phyloP scores from a whole-genome alignment of 164 flowering plant genomes.

The Sextonia rubra region DNA sequence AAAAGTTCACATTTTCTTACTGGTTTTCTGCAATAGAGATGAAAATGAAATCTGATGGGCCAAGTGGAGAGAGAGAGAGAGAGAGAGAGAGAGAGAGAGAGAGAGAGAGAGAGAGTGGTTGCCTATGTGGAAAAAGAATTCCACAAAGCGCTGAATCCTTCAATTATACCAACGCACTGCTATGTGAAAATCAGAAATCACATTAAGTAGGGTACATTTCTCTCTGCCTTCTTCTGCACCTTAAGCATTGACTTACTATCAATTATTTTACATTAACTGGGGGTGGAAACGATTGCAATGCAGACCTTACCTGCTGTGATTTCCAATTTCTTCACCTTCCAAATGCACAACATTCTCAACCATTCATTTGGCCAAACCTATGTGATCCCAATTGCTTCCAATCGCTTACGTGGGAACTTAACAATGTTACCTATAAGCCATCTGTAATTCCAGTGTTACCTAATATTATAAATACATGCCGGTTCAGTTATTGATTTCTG shows the following conservation, averaged over 20 bases:
- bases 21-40: too few species aligned
- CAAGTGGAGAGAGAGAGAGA: too few species aligned
- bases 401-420: background rate
- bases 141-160: too few species aligned
- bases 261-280: background rate
- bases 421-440: background rate
- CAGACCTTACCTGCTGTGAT: background rate
- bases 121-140: too few species aligned
- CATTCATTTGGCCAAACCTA: background rate
- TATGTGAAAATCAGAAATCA: background rate
- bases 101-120: too few species aligned
- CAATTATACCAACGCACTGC: too few species aligned
- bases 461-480: background rate
- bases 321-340: background rate
- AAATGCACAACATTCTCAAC: background rate
- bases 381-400: background rate
- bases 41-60: too few species aligned
- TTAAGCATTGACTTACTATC: background rate
- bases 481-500: conserved; percentile 8
- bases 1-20: too few species aligned
- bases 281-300: background rate
- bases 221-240: background rate
- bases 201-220: background rate
- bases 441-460: background rate
- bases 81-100: too few species aligned